phyloP scores from a whole-genome alignment of 2,329 filamentous ascomycete species.

The Neonectria hederae region DNA sequence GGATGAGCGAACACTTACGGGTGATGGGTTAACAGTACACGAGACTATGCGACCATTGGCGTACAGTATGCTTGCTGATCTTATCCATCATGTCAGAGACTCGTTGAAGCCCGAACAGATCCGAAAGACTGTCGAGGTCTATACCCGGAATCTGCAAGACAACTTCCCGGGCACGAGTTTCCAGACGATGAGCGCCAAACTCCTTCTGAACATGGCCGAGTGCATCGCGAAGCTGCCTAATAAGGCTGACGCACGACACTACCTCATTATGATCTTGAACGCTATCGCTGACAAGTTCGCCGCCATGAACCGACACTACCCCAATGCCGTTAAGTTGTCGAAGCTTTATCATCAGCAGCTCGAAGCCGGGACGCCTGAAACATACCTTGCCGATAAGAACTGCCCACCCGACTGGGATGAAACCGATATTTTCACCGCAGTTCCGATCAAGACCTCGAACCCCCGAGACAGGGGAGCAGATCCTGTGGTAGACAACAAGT shows the following conservation, averaged over 20 bases:
- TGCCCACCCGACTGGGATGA: conserved; percentile 93
- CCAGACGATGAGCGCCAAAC: conserved; percentile 98
- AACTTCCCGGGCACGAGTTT: conserved; percentile 98
- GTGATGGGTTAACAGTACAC: conserved; percentile 94
- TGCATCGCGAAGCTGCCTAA: conserved; percentile 94
- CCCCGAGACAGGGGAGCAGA: conserved; percentile 88
- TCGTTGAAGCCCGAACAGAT: conserved; percentile 91
- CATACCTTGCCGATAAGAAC: conserved; percentile 85
- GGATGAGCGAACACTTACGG: conserved; percentile 92
- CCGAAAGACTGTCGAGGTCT: conserved; percentile 93
- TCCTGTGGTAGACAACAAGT: conserved; percentile 96
- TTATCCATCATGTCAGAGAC: conserved; percentile 96
- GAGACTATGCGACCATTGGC: conserved; percentile 95
- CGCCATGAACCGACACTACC: conserved; percentile 95
- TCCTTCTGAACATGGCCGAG: conserved; percentile 97
- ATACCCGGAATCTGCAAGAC: conserved; percentile 94
- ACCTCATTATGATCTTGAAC: conserved; percentile 95
- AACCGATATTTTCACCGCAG: conserved; percentile 95
- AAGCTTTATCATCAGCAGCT: conserved; percentile 78
- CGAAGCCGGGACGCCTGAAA: conserved; percentile 70
- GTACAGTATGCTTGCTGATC: conserved; percentile 97
- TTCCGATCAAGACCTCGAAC: conserved; percentile 95
- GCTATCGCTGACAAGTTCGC: conserved; percentile 99
- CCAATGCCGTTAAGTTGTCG: conserved; percentile 93
- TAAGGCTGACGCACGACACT: conserved; percentile 93